These are phyloP conservation scores for Recurvomyces mirabilis DNA, from an alignment of 495 filamentous ascomycete genomes.

Conservation along the genomic window DNA sequence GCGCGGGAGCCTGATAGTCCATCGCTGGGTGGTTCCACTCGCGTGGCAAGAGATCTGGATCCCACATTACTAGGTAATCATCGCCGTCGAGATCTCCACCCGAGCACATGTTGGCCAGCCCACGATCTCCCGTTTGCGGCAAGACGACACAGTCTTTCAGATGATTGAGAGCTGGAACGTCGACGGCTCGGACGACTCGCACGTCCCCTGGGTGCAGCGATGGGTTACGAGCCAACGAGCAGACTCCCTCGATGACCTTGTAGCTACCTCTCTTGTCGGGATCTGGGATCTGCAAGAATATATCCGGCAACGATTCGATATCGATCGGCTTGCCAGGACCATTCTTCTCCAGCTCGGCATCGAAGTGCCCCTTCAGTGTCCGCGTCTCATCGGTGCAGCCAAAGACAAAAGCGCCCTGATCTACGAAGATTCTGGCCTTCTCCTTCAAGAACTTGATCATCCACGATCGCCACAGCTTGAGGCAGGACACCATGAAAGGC, in stretches of 20 bases:
- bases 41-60: conserved; percentile 56
- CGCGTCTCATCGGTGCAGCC: conserved; percentile 79
- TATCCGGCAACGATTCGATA: conserved; percentile 52
- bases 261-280: conserved; percentile 40
- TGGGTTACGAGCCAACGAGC: conserved; percentile 81
- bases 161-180: conserved; percentile 59
- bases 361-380: conserved; percentile 58
- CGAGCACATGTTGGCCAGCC: conserved; percentile 85
- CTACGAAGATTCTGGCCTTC: conserved; percentile 75
- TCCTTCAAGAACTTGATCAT: conserved; percentile 59
- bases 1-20: conserved; percentile 48
- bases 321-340: conserved; percentile 3
- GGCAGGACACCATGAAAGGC: conserved; percentile 67
- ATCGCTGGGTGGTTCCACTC: conserved; percentile 65
- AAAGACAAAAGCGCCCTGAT: conserved; percentile 76
- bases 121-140: conserved; percentile 70
- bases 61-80: conserved; percentile 93
- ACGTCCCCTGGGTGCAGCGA: conserved; percentile 92
- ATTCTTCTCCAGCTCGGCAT: conserved; percentile 22
- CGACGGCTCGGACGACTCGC: conserved; percentile 74
- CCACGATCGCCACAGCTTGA: conserved; percentile 28
- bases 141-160: conserved; percentile 79
- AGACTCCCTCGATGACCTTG: conserved; percentile 62
- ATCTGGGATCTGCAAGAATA: conserved; percentile 69
- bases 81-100: conserved; percentile 95